phyloP scores from a whole-genome alignment of 2,329 filamentous ascomycete species.

The Basipetospora sp. region DNA sequence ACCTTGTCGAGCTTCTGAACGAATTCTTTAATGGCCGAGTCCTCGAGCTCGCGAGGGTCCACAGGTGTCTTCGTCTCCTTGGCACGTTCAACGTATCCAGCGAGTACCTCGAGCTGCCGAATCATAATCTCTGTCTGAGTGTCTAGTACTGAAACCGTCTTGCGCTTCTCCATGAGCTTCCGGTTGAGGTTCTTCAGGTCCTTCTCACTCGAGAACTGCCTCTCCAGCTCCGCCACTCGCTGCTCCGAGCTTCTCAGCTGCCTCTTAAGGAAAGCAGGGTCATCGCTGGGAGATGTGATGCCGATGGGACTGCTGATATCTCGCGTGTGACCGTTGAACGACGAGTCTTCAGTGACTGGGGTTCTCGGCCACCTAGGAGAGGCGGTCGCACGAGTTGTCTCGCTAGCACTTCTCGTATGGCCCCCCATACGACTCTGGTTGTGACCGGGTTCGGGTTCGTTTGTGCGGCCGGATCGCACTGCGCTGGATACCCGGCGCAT shows the following conservation, averaged over 20 bases:
- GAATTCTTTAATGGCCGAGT: constrained; percentile 80
- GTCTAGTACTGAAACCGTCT: constrained; percentile 86
- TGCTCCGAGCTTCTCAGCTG: constrained; percentile 72
- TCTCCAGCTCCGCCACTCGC: constrained; percentile 71
- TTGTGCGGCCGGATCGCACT: constrained; percentile 81
- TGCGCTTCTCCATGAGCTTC: constrained; percentile 80
- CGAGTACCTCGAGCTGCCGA: constrained; percentile 75
- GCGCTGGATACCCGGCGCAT: constrained; percentile 83
- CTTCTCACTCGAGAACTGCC: constrained; percentile 54
- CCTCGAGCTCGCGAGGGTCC: constrained; percentile 69
- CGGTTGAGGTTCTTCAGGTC: constrained; percentile 66
- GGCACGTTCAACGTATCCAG: constrained; percentile 72
- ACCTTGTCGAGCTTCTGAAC: constrained; percentile 57
- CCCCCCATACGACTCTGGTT: constrained; percentile 21
- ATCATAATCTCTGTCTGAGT: constrained; percentile 93
- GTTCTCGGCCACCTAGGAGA: constrained; percentile 60
- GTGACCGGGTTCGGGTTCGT: constrained; percentile 47
- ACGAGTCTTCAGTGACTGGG: constrained; percentile 41
- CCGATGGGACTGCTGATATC: constrained; percentile 61
- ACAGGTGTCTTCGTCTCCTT: constrained; percentile 71
- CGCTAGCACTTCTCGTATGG: constrained; percentile 49
- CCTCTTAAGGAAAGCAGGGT: constrained; percentile 52
- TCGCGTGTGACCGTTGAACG: constrained; percentile 29
- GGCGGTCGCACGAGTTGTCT: constrained; percentile 47
- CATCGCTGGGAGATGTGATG: constrained; percentile 41